These are phyloP conservation scores for Gastrodia elata DNA, from an alignment of 106 monocot genomes.

Conservation along the genomic window DNA sequence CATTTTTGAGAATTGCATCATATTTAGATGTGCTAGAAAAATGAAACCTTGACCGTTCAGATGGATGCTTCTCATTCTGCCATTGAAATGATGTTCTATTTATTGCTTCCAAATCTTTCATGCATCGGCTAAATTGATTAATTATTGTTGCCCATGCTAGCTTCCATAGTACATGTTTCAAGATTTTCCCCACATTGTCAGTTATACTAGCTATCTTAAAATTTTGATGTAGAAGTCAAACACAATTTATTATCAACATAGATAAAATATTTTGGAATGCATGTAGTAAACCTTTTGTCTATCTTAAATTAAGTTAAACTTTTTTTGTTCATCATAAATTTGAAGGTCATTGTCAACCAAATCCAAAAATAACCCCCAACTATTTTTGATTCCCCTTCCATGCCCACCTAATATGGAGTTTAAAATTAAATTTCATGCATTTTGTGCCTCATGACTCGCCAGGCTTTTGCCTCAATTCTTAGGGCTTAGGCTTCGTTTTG, in stretches of 20 bases:
- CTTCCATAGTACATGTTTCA: neutral
- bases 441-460: no score
- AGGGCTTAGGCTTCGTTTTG: no score
- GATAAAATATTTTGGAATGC: neutral
- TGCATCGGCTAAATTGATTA: neutral
- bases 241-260: neutral
- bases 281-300: neutral
- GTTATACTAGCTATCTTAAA: neutral
- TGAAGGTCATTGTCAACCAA: neutral
- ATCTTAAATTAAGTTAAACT: neutral
- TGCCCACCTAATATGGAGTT: neutral
- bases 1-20: neutral
- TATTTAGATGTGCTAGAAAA: neutral
- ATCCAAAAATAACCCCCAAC: neutral
- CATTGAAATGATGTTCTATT: neutral
- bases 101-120: neutral
- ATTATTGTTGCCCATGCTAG: neutral
- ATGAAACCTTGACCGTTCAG: neutral
- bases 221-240: neutral
- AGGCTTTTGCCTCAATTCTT: no score
- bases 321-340: neutral
- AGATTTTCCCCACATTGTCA: no score
- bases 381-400: neutral
- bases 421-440: no score
- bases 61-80: neutral